Evolutionary conservation across 2,329 filamentous ascomycete genomes (phyloP), one percentile per base, ranked within the genome.

Genomic region (Ophiostoma ips): DNA sequence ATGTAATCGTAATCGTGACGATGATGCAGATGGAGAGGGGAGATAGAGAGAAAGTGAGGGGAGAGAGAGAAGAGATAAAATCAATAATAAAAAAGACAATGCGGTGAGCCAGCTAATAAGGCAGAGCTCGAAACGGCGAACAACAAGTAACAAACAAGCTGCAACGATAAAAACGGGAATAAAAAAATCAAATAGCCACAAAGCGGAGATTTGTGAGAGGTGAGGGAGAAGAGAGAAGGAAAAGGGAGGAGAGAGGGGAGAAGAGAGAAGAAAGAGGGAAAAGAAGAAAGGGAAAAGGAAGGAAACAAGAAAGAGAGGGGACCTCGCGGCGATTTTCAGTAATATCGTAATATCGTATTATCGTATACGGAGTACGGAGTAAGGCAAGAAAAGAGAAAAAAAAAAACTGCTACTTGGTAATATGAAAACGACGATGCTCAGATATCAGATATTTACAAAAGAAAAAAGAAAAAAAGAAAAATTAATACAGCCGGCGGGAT

Each of bases 101-200:
- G 38, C 9, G 15, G n/a, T 24, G 24, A 41, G 15, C 24, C 8
- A n/a, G 13, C n/a, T 28, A 15, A 41, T 28, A 28, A 28, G 8
- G 24, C 24, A 28, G 24, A 28, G 24, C 21, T 41, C 24, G n/a
- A 30, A 40, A 36, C 8, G 21, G 24, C 15, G n/a, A 45, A 34
- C 43, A 45, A 21, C 18, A 35, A 50, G 48, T 35, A 38, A 50
- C 12, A 48, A 46, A 35, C 24, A 44, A 35, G 19, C 28, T 34
- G 21, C 33, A 51, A 28, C 13, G 21, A 50, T 28, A 49, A 9
- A 30, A 46, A 24, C 30, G n/a, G 38, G 4, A 31, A 50, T n/a
- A 3, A 30, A 43, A 16, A 30, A 43, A 16, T 5, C 15, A 15
- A 30, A 43, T 30, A 16, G 16, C 13, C 38, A 19, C 12, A 30